Conservation (phyloP, 2,329 filamentous ascomycete genomes). For the Neonectria magnoliae region DNA sequence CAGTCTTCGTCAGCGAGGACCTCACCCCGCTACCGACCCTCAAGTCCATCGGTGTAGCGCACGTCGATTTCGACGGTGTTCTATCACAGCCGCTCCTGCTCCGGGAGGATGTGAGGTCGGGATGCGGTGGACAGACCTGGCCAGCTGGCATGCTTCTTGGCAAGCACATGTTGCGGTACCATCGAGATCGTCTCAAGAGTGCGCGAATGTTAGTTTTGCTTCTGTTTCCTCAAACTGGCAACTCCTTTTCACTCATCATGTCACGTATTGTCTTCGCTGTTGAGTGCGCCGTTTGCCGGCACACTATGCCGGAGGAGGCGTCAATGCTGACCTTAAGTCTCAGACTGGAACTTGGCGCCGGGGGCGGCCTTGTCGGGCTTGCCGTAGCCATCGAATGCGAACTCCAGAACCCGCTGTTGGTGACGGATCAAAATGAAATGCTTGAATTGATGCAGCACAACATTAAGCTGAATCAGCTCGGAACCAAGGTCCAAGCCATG, state of each 20-base stretch:
- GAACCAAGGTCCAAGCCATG: constrained; percentile 69
- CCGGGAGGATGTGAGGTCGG: constrained; percentile 85
- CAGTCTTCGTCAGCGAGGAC: constrained; percentile 63
- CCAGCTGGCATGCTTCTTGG: constrained; percentile 90
- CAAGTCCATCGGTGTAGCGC: constrained; percentile 63
- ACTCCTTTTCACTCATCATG: background rate
- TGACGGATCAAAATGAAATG: constrained; percentile 93
- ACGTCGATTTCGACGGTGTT: constrained; percentile 76
- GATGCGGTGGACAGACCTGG: constrained; percentile 95
- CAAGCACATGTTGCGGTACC: constrained; percentile 84
- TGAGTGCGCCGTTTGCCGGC: constrained; percentile 1
- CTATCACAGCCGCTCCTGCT: constrained; percentile 76
- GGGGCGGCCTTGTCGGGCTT: constrained; percentile 85
- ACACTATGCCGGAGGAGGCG: constrained; percentile 1
- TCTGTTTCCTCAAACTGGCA: background rate
- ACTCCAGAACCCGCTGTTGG: constrained; percentile 67
- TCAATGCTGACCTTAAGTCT: constrained; percentile 36
- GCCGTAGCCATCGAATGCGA: constrained; percentile 67
- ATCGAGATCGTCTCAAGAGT: constrained; percentile 68
- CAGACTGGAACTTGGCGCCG: constrained; percentile 91
- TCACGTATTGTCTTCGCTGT: constrained; percentile 2
- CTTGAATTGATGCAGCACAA: constrained; percentile 86
- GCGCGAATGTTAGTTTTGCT: constrained; percentile 72
- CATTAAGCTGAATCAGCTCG: constrained; percentile 80
- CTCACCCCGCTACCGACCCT: constrained; percentile 68